Conservation (phyloP, 1,284 basidiomycete genomes). For the Wallemia ichthyophaga region DNA sequence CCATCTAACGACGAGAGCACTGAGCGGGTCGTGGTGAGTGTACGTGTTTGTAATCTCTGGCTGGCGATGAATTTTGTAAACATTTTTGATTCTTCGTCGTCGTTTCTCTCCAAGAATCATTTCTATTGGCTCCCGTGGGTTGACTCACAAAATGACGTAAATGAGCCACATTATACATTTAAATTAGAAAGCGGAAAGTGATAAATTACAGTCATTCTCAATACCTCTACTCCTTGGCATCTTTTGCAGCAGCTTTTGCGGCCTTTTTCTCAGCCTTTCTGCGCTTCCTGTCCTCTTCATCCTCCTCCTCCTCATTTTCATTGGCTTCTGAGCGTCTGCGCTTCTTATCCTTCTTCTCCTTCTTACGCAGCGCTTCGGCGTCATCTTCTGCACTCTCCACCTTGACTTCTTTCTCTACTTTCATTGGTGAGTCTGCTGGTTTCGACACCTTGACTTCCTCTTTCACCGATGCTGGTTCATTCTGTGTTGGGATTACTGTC, state of each 20-base stretch:
- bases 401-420: neutral
- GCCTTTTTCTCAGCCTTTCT: neutral
- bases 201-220: neutral
- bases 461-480: neutral
- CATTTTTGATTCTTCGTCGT: neutral
- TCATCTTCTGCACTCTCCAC: neutral
- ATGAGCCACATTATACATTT: no score
- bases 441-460: neutral
- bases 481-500: constrained; percentile 9
- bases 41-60: neutral
- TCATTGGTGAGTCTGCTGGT: no score
- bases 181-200: neutral
- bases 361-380: neutral
- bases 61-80: neutral
- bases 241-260: neutral
- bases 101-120: no score
- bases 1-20: neutral
- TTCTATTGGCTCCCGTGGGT: no score
- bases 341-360: neutral
- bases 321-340: neutral
- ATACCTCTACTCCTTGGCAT: neutral
- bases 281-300: neutral
- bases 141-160: no score
- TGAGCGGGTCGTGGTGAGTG: neutral
- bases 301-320: neutral